Conservation (phyloP, 2,329 filamentous ascomycete genomes). For the Balansia obtecta region DNA sequence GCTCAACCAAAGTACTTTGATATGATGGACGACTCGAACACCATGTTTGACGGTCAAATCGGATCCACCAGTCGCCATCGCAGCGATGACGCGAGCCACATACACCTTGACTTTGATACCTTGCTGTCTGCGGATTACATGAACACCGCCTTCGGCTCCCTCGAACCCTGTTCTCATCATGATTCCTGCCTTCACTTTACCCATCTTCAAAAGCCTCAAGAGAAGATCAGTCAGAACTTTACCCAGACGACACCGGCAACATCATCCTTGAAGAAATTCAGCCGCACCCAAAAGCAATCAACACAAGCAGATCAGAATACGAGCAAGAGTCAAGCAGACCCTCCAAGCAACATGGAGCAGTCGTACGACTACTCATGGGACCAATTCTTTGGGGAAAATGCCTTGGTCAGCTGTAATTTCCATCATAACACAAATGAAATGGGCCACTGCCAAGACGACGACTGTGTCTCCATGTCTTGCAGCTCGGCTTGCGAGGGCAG, state of each 20-base stretch:
- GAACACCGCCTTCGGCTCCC: constrained; percentile 14
- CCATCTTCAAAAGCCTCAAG: constrained; percentile 7
- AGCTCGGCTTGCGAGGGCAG: constrained; percentile 22
- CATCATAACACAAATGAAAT: constrained; percentile 1
- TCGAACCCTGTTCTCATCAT: constrained; percentile 18
- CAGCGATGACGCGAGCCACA: constrained; percentile 18
- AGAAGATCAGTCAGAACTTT: constrained; percentile 6
- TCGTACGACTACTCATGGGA: constrained; percentile 10
- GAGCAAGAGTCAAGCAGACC: background rate
- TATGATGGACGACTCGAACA: constrained; percentile 13
- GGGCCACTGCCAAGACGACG: constrained; percentile 12
- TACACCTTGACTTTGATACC: constrained; percentile 14
- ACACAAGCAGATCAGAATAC: background rate
- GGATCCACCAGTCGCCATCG: constrained; percentile 9
- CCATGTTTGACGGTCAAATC: constrained; percentile 12
- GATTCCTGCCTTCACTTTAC: constrained; percentile 19
- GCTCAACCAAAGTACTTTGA: background rate
- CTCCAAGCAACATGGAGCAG: constrained; percentile 4
- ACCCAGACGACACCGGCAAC: constrained; percentile 5
- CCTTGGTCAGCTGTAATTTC: constrained; percentile 2
- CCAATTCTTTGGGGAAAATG: constrained; percentile 8
- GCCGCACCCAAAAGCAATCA: background rate
- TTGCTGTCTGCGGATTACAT: constrained; percentile 14
- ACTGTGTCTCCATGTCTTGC: constrained; percentile 21
- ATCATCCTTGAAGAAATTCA: background rate